Percentiles rank a stretch among this genome's conserved stretches.
phyloP scores from a whole-genome alignment of 2,329 filamentous ascomycete genomes.

The Didymellaceae sp. region DNA sequence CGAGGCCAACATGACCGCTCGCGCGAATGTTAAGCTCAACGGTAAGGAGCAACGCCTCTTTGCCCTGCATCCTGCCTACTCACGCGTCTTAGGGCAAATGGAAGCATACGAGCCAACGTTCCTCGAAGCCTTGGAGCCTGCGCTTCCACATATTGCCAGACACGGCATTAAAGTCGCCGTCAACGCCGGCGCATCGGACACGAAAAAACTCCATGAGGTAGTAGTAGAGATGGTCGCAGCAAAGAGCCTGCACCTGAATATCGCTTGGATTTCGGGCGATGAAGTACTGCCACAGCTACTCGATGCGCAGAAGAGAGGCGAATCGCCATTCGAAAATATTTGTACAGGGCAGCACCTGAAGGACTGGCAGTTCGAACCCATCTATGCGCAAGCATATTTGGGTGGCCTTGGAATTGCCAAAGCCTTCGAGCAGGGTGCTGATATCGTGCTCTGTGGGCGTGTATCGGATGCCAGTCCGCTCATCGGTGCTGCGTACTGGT shows the following conservation, averaged over 20 bases:
- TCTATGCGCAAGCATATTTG: slow-evolving; percentile 51
- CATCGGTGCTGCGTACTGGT: slow-evolving; percentile 54
- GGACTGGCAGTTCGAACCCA: slow-evolving; percentile 45
- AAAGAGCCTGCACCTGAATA: slow-evolving; percentile 34
- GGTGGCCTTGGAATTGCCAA: slow-evolving; percentile 54
- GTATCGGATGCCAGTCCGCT: slow-evolving; percentile 54
- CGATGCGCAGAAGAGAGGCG: slow-evolving; percentile 47
- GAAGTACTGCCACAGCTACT: slow-evolving; percentile 46
- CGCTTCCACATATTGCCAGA: slow-evolving; percentile 43
- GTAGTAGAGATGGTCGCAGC: slow-evolving; percentile 35
- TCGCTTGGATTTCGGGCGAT: slow-evolving; percentile 55
- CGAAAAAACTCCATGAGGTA: slow-evolving; percentile 32
- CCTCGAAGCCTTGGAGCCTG: slow-evolving; percentile 56
- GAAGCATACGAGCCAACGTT: slow-evolving; percentile 61
- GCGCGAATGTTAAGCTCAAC: slow-evolving; percentile 31
- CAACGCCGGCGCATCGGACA: slow-evolving; percentile 45
- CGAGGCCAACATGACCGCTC: slow-evolving; percentile 41
- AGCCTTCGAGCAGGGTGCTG: slow-evolving; percentile 50
- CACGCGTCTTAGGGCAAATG: slow-evolving; percentile 22
- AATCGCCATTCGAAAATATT: slow-evolving; percentile 42
- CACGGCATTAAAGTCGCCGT: slow-evolving; percentile 44
- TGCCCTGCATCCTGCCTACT: not conserved
- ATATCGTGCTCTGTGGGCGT: slow-evolving; percentile 55
- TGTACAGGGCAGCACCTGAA: slow-evolving; percentile 49
- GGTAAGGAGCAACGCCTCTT: slow-evolving; percentile 22